These are phyloP conservation scores for Cryptococcus sp. DNA, from an alignment of 1,284 basidiomycete species.

Conservation along the genomic window DNA sequence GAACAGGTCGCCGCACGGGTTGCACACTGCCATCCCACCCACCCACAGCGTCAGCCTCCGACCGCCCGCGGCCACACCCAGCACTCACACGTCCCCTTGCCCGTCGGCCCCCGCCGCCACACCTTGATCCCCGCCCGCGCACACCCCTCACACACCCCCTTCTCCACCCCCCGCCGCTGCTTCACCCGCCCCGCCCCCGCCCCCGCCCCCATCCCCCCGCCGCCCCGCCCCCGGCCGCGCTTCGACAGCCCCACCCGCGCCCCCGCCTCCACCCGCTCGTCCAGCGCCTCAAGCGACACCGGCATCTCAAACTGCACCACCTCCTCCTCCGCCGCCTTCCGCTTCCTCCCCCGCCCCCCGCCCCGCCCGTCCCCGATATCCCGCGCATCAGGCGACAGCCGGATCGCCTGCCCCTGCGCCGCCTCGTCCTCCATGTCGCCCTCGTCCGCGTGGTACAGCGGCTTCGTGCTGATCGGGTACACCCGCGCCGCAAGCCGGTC, in stretches of 20 bases:
- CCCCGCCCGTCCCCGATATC: slow-evolving; percentile 5
- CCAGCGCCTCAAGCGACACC: slow-evolving; percentile 39
- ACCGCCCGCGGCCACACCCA: not conserved
- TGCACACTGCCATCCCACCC: slow-evolving; percentile 31
- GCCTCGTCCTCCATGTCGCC: slow-evolving; percentile 16
- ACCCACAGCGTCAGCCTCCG: slow-evolving; percentile 4
- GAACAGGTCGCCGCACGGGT: slow-evolving; percentile 42
- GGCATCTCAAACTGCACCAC: slow-evolving; percentile 45
- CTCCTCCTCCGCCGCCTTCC: slow-evolving; percentile 24
- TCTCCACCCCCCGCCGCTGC: slow-evolving; percentile 21
- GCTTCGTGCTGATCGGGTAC: slow-evolving; percentile 41
- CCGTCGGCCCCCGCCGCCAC: slow-evolving; percentile 43
- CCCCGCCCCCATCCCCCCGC: slow-evolving; percentile 4
- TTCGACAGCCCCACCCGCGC: slow-evolving; percentile 9
- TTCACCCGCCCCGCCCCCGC: slow-evolving; percentile 6
- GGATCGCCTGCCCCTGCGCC: not conserved
- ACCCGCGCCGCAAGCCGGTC: slow-evolving; percentile 40
- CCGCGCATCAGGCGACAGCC: slow-evolving; percentile 4
- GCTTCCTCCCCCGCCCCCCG: slow-evolving; percentile 15
- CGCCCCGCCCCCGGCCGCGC: slow-evolving; percentile 7
- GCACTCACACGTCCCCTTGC: slow-evolving; percentile 40
- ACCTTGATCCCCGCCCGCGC: slow-evolving; percentile 33
- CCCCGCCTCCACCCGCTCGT: slow-evolving; percentile 42
- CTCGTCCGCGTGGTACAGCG: slow-evolving; percentile 27
- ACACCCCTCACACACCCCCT: slow-evolving; percentile 42